These are phyloP conservation scores for Bondarzewia mesenterica DNA, from an alignment of 1,284 basidiomycete genomes.

Conservation along the genomic window DNA sequence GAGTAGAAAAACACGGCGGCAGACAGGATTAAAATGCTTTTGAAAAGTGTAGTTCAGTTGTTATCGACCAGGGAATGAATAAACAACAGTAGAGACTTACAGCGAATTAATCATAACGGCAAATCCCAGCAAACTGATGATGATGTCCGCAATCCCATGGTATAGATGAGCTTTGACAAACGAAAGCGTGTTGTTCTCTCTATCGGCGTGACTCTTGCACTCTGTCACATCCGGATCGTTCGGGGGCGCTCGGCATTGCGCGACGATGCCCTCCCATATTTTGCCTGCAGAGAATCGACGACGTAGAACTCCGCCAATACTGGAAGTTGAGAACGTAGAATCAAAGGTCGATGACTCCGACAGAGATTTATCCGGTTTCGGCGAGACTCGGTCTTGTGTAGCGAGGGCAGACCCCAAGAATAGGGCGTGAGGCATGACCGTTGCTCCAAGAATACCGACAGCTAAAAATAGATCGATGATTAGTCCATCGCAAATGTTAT, in stretches of 20 bases:
- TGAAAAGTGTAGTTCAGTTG: not conserved
- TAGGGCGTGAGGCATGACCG: constrained; percentile 87
- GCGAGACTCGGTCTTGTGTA: constrained; percentile 63
- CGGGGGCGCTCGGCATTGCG: not conserved
- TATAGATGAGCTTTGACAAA: constrained; percentile 74
- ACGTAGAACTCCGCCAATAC: too few relatives aligned
- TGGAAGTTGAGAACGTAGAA: too few relatives aligned
- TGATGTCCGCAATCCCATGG: constrained; percentile 68
- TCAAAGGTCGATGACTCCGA: not conserved
- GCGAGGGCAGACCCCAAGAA: constrained; percentile 86
- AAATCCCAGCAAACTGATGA: constrained; percentile 61
- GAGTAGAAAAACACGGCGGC: constrained; percentile 67
- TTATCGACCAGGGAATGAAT: not conserved
- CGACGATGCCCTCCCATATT: not conserved
- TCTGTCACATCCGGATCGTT: not conserved
- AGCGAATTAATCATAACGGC: constrained; percentile 45
- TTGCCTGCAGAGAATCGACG: not conserved
- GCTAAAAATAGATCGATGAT: constrained; percentile 35
- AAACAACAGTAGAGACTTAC: constrained; percentile 8
- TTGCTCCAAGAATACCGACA: constrained; percentile 78
- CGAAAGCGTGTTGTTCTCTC: constrained; percentile 56
- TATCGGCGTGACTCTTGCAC: not conserved
- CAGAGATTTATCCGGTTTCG: constrained; percentile 1
- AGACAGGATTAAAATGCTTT: constrained; percentile 63
- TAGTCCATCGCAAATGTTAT: not conserved